These are phyloP conservation scores for Suillus subluteus DNA, from an alignment of 768 basidiomycete species.

Conservation along the genomic window DNA sequence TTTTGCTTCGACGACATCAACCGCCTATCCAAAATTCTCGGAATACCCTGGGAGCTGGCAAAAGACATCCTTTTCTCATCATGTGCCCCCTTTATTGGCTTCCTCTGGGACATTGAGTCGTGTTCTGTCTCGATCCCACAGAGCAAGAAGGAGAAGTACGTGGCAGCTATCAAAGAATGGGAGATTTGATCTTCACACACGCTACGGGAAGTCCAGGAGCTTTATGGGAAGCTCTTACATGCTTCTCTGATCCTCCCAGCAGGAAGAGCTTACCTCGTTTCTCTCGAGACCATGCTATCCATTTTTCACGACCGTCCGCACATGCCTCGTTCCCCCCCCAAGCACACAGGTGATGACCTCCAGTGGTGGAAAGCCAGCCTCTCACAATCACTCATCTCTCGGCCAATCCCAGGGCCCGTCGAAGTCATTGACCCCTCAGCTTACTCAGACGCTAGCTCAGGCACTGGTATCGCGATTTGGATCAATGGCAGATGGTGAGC, in stretches of 20 bases:
- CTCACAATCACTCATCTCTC: conserved; percentile 12
- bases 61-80: conserved; percentile 32
- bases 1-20: conserved; percentile 42
- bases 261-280: conserved; percentile 44
- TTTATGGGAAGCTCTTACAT: conserved; percentile 47
- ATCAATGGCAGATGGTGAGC: conserved; percentile 27
- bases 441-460: conserved; percentile 47
- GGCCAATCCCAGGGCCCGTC: conserved; percentile 26
- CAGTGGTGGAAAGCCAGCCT: conserved; percentile 39
- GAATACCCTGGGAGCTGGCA: conserved; percentile 34
- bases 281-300: conserved; percentile 41
- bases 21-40: conserved; percentile 31
- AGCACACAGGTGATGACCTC: conserved; percentile 31
- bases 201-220: conserved; percentile 35
- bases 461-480: conserved; percentile 36
- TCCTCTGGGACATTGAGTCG: conserved; percentile 27
- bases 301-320: conserved; percentile 29
- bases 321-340: conserved; percentile 30
- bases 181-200: conserved; percentile 23
- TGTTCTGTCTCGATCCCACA: conserved; percentile 21
- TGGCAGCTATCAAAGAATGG: conserved; percentile 21
- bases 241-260: conserved; percentile 32
- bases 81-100: conserved; percentile 29
- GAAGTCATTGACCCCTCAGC: conserved; percentile 35
- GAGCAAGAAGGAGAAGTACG: conserved; percentile 34